Conservation (phyloP, 1,139 yeast species). For the Candida pseudoviswanathii region DNA sequence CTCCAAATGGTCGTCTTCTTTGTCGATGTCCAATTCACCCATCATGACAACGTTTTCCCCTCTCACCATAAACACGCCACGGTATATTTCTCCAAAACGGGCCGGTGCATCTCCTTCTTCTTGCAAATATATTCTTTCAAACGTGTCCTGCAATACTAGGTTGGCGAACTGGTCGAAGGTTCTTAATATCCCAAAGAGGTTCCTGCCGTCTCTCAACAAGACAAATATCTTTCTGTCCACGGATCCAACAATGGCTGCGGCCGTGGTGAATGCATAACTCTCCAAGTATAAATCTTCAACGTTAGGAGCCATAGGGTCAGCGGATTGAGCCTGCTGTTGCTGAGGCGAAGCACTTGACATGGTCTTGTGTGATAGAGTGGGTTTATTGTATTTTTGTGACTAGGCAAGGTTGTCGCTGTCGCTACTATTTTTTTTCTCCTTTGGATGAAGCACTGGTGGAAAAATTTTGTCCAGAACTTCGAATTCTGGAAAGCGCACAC, state of each 20-base stretch:
- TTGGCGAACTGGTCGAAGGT: slow-evolving; percentile 97
- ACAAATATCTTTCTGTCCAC: slow-evolving; percentile 90
- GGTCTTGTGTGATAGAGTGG: not conserved
- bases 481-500: not conserved
- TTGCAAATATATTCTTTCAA: slow-evolving; percentile 76
- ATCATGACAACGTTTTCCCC: slow-evolving; percentile 97
- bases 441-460: slow-evolving; percentile 4
- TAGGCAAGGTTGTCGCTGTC: not conserved
- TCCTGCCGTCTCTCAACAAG: slow-evolving; percentile 86
- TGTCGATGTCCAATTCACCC: slow-evolving; percentile 92
- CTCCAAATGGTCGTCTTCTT: slow-evolving; percentile 72
- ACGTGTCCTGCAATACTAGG: slow-evolving; percentile 86
- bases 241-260: slow-evolving; percentile 93
- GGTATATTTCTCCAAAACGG: slow-evolving; percentile 70
- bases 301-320: slow-evolving; percentile 32
- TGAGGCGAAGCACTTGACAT: slow-evolving; percentile 23
- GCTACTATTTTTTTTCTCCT: not conserved
- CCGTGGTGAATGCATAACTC: slow-evolving; percentile 90
- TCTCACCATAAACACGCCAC: slow-evolving; percentile 87
- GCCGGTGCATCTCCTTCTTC: slow-evolving; percentile 31
- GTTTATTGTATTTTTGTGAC: not conserved
- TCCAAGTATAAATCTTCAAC: slow-evolving; percentile 58
- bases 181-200: slow-evolving; percentile 85
- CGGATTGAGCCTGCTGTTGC: slow-evolving; percentile 15
- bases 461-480: slow-evolving; percentile 2